phyloP scores from a whole-genome alignment of 306 rosid species.

The Cicer chorassanicum region DNA sequence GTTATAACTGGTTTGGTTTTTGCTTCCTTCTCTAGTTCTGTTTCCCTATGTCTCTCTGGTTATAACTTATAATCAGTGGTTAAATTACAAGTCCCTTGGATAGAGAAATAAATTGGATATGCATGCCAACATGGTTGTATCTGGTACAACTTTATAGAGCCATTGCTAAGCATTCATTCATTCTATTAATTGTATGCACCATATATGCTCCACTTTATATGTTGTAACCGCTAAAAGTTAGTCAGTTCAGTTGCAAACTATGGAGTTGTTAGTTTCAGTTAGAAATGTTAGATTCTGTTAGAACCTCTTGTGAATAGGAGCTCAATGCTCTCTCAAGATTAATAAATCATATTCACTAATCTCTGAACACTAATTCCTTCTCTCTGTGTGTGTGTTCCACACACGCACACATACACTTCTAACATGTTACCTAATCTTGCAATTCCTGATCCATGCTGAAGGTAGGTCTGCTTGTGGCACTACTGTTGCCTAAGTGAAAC shows the following conservation, averaged over 20 bases:
- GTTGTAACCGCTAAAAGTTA: neutral
- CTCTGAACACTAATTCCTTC: slow-evolving; percentile 1
- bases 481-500: too few species aligned
- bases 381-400: neutral
- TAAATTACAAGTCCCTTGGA: neutral
- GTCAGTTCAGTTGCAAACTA: neutral
- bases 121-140: neutral
- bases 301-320: neutral
- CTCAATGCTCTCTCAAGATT: neutral
- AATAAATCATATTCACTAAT: neutral
- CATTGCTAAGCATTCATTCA: neutral
- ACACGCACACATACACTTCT: neutral
- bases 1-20: slow-evolving; percentile 13
- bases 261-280: neutral
- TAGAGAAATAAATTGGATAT: slow-evolving; percentile 6
- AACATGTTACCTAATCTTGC: neutral
- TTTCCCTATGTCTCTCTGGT: neutral
- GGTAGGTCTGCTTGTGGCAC: neutral
- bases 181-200: neutral
- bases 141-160: neutral
- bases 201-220: neutral
- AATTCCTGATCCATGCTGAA: neutral
- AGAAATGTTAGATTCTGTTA: neutral
- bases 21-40: neutral
- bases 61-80: neutral